Conservation (phyloP, 345 rosid genomes). For the Xanthoceras sorbifolium region DNA sequence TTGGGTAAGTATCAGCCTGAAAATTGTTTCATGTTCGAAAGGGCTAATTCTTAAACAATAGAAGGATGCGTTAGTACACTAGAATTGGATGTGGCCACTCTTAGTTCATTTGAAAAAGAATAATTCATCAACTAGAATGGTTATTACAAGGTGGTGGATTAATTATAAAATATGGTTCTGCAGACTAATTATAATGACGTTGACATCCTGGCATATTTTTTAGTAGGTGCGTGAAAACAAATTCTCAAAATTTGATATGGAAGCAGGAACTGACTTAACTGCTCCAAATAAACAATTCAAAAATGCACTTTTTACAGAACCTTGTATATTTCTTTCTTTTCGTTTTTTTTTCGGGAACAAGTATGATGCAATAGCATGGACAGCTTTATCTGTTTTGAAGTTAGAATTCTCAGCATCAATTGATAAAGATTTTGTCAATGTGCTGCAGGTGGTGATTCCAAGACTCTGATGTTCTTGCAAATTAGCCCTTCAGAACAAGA, state of each 20-base stretch:
- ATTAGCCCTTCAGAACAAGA: conserved; percentile 49
- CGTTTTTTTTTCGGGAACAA: not conserved
- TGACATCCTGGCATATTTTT: not conserved
- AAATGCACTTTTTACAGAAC: not conserved
- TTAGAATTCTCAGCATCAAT: not conserved
- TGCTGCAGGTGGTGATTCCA: conserved; percentile 47
- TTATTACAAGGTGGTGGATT: not conserved
- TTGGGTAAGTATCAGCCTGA: conserved; percentile 28
- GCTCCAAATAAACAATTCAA: conserved; percentile 1
- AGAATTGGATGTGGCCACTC: not conserved
- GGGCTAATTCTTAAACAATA: not conserved
- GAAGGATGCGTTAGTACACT: not conserved
- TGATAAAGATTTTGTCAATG: not conserved
- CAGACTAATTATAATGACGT: not conserved
- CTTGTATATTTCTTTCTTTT: not conserved
- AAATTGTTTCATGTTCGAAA: not conserved
- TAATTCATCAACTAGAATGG: not conserved
- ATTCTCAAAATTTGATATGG: not conserved
- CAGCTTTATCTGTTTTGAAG: not conserved
- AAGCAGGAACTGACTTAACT: not conserved
- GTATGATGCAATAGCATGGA: not conserved
- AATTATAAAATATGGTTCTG: not conserved
- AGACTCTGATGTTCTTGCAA: conserved; percentile 52
- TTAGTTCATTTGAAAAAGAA: not conserved
- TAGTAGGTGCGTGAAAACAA: not conserved